These are phyloP conservation scores for Protea cynaroides DNA, from an alignment of 164 flowering plant species.

Conservation along the genomic window DNA sequence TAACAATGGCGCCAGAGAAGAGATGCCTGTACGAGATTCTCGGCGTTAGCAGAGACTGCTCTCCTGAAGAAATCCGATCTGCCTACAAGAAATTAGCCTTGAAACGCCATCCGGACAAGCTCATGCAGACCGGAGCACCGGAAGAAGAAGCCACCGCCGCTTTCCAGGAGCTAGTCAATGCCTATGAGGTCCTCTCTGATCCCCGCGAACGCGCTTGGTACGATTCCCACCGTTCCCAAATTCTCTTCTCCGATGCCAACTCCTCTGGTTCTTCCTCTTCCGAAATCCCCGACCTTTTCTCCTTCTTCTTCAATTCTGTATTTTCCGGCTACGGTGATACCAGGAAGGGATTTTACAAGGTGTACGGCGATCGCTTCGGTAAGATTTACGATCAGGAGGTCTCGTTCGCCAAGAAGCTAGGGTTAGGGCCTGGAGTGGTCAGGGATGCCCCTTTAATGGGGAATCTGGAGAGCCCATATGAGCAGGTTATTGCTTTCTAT, in stretches of 20 bases:
- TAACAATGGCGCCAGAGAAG: slow-evolving; percentile 10
- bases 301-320: slow-evolving; percentile 64
- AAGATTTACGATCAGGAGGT: slow-evolving; percentile 57
- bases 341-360: slow-evolving; percentile 66
- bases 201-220: slow-evolving; percentile 89
- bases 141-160: slow-evolving; percentile 67
- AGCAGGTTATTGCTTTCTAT: slow-evolving; percentile 83
- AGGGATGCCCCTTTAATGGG: slow-evolving; percentile 83
- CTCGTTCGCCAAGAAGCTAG: slow-evolving; percentile 44
- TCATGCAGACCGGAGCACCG: slow-evolving; percentile 57
- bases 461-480: slow-evolving; percentile 58
- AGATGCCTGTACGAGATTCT: slow-evolving; percentile 82
- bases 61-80: slow-evolving; percentile 77
- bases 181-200: slow-evolving; percentile 93
- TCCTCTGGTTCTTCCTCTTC: slow-evolving; percentile 17
- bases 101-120: slow-evolving; percentile 95
- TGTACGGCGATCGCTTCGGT: slow-evolving; percentile 59
- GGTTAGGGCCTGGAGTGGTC: slow-evolving; percentile 41
- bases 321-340: slow-evolving; percentile 59
- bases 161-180: slow-evolving; percentile 84
- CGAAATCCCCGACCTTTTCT: slow-evolving; percentile 28
- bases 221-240: slow-evolving; percentile 92
- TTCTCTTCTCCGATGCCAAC: slow-evolving; percentile 53
- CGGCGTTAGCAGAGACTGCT: slow-evolving; percentile 47
- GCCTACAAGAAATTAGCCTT: slow-evolving; percentile 78